Evolutionary conservation across 169 alveolate genomes (phyloP).

Genomic region (Besnoitia besnoiti): DNA sequence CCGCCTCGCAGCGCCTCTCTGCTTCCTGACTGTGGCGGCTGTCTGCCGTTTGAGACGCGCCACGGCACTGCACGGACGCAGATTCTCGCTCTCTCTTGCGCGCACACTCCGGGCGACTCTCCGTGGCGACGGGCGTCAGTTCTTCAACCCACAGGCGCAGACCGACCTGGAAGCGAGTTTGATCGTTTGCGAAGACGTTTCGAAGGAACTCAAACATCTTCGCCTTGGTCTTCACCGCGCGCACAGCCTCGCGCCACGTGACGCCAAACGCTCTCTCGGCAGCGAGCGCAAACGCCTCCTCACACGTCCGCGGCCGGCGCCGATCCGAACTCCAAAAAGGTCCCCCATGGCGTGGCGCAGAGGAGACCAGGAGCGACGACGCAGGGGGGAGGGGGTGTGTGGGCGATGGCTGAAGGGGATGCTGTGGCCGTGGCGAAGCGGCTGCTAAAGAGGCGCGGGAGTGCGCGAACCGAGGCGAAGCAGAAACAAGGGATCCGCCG

Average conservation of each 20-base stretch:
- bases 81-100: too few relatives aligned
- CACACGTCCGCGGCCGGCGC: conserved; percentile 11
- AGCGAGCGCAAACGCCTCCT: not conserved
- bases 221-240: not conserved
- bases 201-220: not conserved
- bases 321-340: not conserved
- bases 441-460: too few relatives aligned
- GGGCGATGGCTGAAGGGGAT: too few relatives aligned
- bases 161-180: not conserved
- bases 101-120: too few relatives aligned
- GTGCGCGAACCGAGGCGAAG: too few relatives aligned
- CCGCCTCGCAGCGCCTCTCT: not conserved
- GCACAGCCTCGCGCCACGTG: not conserved
- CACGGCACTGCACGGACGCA: too few relatives aligned
- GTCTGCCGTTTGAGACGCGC: too few relatives aligned
- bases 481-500: too few relatives aligned
- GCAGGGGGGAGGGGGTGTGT: too few relatives aligned
- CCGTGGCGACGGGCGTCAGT: too few relatives aligned
- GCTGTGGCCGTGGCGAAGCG: too few relatives aligned
- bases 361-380: not conserved
- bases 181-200: not conserved
- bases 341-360: not conserved
- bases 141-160: conserved; percentile 10
- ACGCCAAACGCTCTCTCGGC: conserved; percentile 13
- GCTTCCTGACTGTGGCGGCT: too few relatives aligned